A percentile compares a stretch with the other conserved stretches of the same genome.
Conservation (phyloP, 139 green algal species). For the Chlorella sp. region DNA sequence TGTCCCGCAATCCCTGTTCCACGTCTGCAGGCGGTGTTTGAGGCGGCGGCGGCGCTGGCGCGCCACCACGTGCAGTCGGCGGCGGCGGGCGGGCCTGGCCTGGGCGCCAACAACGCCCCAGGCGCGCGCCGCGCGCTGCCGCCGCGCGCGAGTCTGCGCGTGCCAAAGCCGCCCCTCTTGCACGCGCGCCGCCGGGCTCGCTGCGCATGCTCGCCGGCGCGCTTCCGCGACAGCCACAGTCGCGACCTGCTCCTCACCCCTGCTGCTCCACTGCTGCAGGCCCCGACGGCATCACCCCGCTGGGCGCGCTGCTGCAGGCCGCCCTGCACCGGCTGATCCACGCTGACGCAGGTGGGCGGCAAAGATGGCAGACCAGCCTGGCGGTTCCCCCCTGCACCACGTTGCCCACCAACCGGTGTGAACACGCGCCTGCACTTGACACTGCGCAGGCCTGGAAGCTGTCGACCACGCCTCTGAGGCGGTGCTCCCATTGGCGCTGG, state of each 20-base stretch:
- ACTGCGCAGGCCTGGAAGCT: conserved; percentile 41
- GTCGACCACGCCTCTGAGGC: conserved; percentile 69
- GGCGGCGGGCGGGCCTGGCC: conserved; percentile 5
- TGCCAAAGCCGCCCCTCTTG: neutral
- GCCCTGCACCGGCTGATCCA: conserved; percentile 58
- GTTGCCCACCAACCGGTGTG: no score
- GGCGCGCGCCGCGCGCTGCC: neutral
- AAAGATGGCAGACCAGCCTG: no score
- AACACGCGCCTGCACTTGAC: no score
- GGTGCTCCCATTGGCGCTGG: conserved; percentile 68
- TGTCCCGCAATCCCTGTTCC: neutral
- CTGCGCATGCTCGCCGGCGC: neutral
- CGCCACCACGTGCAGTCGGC: conserved; percentile 45
- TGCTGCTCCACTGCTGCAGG: neutral
- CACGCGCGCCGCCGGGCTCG: neutral
- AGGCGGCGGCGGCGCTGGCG: conserved; percentile 48
- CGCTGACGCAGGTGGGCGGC: no score
- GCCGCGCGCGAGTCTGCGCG: neutral
- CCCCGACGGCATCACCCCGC: conserved; percentile 10
- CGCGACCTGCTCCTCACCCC: neutral
- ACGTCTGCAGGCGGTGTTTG: conserved; percentile 37
- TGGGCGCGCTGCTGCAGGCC: conserved; percentile 46
- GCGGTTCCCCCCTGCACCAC: no score
- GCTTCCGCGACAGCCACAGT: neutral
- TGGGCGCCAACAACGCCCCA: conserved; percentile 15